Evolutionary conservation across 495 filamentous ascomycete species (phyloP).

Genomic region (Lepidopterella palustris): DNA sequence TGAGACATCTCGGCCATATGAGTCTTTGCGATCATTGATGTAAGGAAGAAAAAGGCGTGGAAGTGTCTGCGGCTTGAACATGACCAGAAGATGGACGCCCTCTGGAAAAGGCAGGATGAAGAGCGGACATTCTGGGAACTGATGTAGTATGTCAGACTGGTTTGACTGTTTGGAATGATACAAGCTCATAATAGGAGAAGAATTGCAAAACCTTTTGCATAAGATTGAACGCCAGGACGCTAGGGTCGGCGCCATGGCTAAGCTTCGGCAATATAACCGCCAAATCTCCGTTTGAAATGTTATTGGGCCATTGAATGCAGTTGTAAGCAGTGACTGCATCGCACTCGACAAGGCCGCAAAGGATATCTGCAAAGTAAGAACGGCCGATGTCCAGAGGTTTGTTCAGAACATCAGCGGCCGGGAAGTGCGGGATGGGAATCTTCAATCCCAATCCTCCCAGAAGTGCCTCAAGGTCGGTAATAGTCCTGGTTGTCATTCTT

Average conservation of each 20-base stretch:
- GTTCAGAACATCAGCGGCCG: not conserved
- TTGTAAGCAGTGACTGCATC: slow-evolving; percentile 7
- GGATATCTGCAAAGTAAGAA: slow-evolving; percentile 14
- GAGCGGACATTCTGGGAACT: slow-evolving; percentile 15
- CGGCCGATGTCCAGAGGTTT: slow-evolving; percentile 18
- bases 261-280: slow-evolving; percentile 13
- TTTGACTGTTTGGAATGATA: not conserved
- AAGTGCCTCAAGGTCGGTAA: slow-evolving; percentile 7
- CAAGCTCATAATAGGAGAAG: not conserved
- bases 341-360: slow-evolving; percentile 2
- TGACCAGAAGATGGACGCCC: slow-evolving; percentile 14
- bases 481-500: not conserved
- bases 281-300: slow-evolving; percentile 9
- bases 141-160: not conserved
- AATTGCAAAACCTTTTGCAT: slow-evolving; percentile 10
- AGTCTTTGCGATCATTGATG: slow-evolving; percentile 38
- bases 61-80: slow-evolving; percentile 6
- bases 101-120: slow-evolving; percentile 15
- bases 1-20: slow-evolving; percentile 61
- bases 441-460: slow-evolving; percentile 4
- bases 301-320: slow-evolving; percentile 12
- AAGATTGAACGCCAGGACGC: slow-evolving; percentile 9
- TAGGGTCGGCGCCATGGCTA: slow-evolving; percentile 6
- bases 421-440: slow-evolving; percentile 2
- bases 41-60: slow-evolving; percentile 12